Conservation (phyloP, 495 filamentous ascomycete species). For the Penicillium soppii region DNA sequence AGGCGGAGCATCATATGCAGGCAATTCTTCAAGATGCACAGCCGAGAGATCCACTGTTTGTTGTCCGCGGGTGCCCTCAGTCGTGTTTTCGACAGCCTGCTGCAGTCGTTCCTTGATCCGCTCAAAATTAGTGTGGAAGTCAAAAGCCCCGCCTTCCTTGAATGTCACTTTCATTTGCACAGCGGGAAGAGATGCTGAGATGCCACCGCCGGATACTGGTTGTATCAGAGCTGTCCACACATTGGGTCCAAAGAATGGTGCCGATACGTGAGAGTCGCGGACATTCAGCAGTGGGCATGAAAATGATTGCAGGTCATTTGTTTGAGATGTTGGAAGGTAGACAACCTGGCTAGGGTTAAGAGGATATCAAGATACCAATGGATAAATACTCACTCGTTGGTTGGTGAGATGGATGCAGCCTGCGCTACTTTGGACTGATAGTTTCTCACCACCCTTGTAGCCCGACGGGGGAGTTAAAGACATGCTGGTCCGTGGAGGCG, state of each 20-base stretch:
- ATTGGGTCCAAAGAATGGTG: constrained; percentile 96
- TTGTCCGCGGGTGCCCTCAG: constrained; percentile 47
- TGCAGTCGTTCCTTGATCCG: constrained; percentile 78
- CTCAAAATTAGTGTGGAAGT: constrained; percentile 83
- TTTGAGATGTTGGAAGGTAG: constrained; percentile 75
- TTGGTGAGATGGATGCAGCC: constrained; percentile 83
- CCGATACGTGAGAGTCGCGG: constrained; percentile 83
- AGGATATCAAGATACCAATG: background rate
- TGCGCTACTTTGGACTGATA: constrained; percentile 57
- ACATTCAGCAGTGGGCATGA: constrained; percentile 82
- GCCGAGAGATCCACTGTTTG: constrained; percentile 52
- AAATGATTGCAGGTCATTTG: constrained; percentile 77
- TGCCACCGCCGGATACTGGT: constrained; percentile 81
- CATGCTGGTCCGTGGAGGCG: constrained; percentile 68
- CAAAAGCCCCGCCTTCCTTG: constrained; percentile 91
- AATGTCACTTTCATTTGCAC: constrained; percentile 84
- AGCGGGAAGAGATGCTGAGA: constrained; percentile 68
- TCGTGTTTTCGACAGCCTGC: constrained; percentile 72
- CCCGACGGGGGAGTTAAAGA: constrained; percentile 59
- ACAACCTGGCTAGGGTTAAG: constrained; percentile 61
- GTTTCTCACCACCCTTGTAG: constrained; percentile 54
- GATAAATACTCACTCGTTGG: constrained; percentile 66
- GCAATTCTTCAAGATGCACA: constrained; percentile 78
- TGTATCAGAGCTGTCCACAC: constrained; percentile 79
- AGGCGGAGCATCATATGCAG: constrained; percentile 63